Evolutionary conservation across 805 yeast species (phyloP).

Genomic region (Starmerella roubikii): DNA sequence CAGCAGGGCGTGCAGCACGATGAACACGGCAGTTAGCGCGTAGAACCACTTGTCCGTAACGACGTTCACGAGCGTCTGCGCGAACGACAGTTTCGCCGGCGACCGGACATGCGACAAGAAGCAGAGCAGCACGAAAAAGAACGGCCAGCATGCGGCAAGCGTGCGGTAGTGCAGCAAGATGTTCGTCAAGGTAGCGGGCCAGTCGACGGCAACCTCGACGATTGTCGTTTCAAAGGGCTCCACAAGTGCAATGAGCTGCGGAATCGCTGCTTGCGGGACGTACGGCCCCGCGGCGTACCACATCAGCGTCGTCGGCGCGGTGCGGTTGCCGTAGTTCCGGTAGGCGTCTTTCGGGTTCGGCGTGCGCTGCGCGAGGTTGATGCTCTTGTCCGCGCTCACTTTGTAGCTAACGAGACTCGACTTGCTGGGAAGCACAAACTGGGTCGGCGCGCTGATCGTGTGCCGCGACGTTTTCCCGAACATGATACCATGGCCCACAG

Average conservation of each 20-base stretch:
- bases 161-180: constrained; percentile 67
- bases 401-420: constrained; percentile 17
- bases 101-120: background rate
- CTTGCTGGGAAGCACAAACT: constrained; percentile 12
- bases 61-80: background rate
- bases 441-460: constrained; percentile 1
- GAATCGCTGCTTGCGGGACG: constrained; percentile 9
- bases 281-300: constrained; percentile 22
- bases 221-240: background rate
- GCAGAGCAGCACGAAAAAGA: constrained; percentile 30
- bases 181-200: constrained; percentile 48
- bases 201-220: constrained; percentile 30
- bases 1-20: constrained; percentile 24
- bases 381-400: constrained; percentile 5
- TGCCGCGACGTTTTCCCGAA: background rate
- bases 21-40: constrained; percentile 19
- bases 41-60: background rate
- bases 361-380: constrained; percentile 15
- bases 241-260: background rate
- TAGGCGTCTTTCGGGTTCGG: constrained; percentile 9
- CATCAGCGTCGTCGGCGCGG: constrained; percentile 8
- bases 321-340: constrained; percentile 14
- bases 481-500: constrained; percentile 4
- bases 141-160: constrained; percentile 39
- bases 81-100: background rate